These are phyloP conservation scores for Cystobasidium sp. DNA, from an alignment of 1,284 basidiomycete genomes.

Conservation along the genomic window DNA sequence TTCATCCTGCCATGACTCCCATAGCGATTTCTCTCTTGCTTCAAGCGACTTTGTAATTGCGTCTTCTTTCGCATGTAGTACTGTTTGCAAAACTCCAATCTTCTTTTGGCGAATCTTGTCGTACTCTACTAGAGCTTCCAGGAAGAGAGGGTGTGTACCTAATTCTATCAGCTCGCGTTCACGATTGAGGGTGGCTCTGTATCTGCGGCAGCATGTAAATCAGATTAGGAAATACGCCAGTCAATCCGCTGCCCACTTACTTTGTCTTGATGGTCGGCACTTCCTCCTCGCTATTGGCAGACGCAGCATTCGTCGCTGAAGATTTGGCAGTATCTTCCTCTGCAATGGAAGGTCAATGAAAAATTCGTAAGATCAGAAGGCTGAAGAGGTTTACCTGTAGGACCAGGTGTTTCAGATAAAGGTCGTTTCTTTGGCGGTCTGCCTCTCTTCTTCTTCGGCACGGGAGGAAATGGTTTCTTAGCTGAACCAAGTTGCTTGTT, in stretches of 20 bases:
- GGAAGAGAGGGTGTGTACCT: conserved; percentile 18
- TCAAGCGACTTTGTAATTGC: background rate
- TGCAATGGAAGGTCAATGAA: too few species aligned
- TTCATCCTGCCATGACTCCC: conserved; percentile 17
- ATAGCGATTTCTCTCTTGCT: conserved; percentile 16
- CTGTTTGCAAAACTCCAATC: background rate
- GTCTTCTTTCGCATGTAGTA: conserved; percentile 11
- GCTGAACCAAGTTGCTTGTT: conserved; percentile 1
- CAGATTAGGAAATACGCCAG: background rate
- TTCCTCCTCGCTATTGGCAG: too few species aligned
- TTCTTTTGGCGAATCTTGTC: background rate
- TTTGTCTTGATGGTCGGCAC: too few species aligned
- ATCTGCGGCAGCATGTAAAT: background rate
- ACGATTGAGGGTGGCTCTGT: background rate
- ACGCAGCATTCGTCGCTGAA: too few species aligned
- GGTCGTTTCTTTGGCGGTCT: conserved; percentile 23
- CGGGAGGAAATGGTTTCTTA: background rate
- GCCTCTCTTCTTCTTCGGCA: conserved; percentile 2
- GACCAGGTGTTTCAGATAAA: conserved; percentile 7
- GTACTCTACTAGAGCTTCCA: conserved; percentile 20
- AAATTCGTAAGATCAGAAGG: background rate
- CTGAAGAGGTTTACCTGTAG: background rate
- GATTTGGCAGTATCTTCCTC: too few species aligned
- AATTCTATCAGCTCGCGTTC: conserved; percentile 6
- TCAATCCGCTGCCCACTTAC: too few species aligned